Evolutionary conservation across 2,329 filamentous ascomycete genomes (phyloP).

Genomic region (Pestalotiopsis sp.): DNA sequence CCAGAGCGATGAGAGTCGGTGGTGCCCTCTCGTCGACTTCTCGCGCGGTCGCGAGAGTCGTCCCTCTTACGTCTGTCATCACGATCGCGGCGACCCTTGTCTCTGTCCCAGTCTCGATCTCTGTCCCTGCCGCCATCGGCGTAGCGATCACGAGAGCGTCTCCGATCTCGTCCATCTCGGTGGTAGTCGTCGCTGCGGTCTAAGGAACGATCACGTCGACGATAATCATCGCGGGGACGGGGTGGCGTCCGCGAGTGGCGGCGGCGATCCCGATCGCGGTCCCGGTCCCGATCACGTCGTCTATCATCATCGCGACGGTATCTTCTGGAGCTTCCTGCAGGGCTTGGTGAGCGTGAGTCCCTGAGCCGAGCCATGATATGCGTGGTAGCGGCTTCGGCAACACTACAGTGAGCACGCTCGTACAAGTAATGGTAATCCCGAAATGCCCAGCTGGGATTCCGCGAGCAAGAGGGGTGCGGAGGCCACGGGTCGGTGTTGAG

Average conservation of each 20-base stretch:
- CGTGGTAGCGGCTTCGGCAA: constrained; percentile 32
- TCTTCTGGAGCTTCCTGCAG: constrained; percentile 81
- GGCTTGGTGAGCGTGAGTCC: constrained; percentile 86
- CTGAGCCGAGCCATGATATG: constrained; percentile 60
- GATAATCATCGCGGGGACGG: constrained; percentile 53
- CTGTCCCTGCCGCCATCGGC: constrained; percentile 38
- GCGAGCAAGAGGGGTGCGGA: background rate
- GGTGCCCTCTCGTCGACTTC: constrained; percentile 67
- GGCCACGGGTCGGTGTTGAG: background rate
- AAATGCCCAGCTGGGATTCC: constrained; percentile 28
- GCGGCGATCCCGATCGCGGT: constrained; percentile 47
- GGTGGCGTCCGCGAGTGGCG: constrained; percentile 59
- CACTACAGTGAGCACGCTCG: constrained; percentile 29
- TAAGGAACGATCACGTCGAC: constrained; percentile 70
- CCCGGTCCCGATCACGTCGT: constrained; percentile 48
- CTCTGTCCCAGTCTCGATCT: constrained; percentile 53
- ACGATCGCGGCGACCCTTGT: constrained; percentile 60
- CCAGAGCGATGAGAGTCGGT: constrained; percentile 66
- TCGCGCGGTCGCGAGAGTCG: constrained; percentile 67
- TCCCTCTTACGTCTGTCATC: constrained; percentile 68
- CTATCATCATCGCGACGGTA: constrained; percentile 61
- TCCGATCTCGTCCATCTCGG: constrained; percentile 57
- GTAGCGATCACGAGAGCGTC: constrained; percentile 62
- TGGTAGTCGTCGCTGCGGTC: constrained; percentile 64
- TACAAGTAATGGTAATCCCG: constrained; percentile 27